These are phyloP conservation scores for Monosporascus sp. DNA, from an alignment of 2,329 filamentous ascomycete genomes.

Conservation along the genomic window DNA sequence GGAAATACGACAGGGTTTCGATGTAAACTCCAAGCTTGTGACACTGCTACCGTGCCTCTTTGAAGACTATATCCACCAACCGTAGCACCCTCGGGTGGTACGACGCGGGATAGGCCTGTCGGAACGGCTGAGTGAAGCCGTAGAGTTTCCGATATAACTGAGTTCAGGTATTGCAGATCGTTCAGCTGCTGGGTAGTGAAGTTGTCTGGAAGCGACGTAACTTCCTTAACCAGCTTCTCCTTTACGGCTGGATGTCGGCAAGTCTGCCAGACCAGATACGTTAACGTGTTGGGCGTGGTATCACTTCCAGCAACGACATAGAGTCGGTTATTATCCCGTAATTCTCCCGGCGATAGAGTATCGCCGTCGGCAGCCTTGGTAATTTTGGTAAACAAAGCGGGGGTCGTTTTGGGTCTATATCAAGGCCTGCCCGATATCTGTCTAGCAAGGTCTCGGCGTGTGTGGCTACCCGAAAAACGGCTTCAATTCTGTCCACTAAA, in stretches of 20 bases:
- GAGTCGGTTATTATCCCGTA: constrained; percentile 31
- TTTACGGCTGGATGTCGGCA: constrained; percentile 25
- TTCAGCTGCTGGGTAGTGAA: constrained; percentile 30
- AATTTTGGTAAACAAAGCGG: constrained; percentile 33
- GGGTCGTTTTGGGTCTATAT: constrained; percentile 9
- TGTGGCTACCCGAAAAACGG: constrained; percentile 8
- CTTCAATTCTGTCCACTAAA: constrained; percentile 8
- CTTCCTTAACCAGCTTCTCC: constrained; percentile 28
- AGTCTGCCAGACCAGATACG: constrained; percentile 40
- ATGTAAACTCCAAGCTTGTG: constrained; percentile 44
- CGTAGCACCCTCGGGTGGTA: constrained; percentile 33
- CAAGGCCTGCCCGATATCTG: constrained; percentile 20
- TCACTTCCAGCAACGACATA: constrained; percentile 42
- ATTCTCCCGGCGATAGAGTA: constrained; percentile 25
- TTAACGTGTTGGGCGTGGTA: constrained; percentile 45
- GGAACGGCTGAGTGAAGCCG: constrained; percentile 38
- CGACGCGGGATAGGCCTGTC: constrained; percentile 32
- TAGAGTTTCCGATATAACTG: constrained; percentile 40
- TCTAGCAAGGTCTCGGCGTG: constrained; percentile 25
- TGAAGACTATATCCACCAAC: constrained; percentile 36
- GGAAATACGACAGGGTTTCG: constrained; percentile 35
- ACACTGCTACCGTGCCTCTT: constrained; percentile 32
- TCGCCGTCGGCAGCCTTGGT: constrained; percentile 15
- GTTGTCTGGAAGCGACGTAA: constrained; percentile 27
- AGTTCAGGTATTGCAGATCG: constrained; percentile 34